Evolutionary conservation across 73 alveolate genomes (phyloP), one percentile per base, ranked within the genome.

Genomic region (Symbiodinium natans): DNA sequence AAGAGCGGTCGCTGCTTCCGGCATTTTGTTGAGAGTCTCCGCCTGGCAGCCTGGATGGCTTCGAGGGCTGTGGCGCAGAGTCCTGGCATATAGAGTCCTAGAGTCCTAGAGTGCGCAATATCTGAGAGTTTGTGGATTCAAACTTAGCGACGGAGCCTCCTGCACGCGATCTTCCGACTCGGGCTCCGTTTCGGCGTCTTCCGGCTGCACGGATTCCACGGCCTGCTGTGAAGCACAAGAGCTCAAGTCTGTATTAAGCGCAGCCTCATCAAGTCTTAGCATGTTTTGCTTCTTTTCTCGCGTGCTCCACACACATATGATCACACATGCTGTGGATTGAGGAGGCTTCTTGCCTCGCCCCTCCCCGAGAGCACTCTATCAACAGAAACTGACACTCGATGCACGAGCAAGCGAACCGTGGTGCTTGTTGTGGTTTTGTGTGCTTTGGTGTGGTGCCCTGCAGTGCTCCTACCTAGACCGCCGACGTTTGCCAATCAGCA

Each of bases 161-260:
- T 48, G 87, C 39, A 85, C 97, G n/a, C 97, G 87, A 38, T 90
- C 97, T 90, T 90, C 97, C 56, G 89, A 41, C 38, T 90, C 97
- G 31, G 97, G 97, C 75, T 90, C 97, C 39, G 97, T 73, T 85
- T 90, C 97, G 6, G 39, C 38, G 36, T 63, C 97, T 40, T 88
- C 95, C 52, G 41, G 43, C 31, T 74, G 31, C 29, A 33, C 2
- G 41, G 84, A 41, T 74, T 74, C 43, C 29, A 33, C 2, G 41
- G 84, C 84, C 84, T 74, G 40, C 84, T 13, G 29, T 63, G 11
- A 63, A n/a, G n/a, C n/a, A n/a, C 40, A 63, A 17, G 33, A 25
- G 13, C 2, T 63, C 77, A 29, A 63, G 31, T 46, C 6, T 13
- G 36, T 4, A 36, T 63, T 13, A n/a, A 63, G 36, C 80, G 40